Percentiles rank a stretch among this genome's conserved stretches.
These are phyloP conservation scores for Lactarius sp. DNA, from an alignment of 768 basidiomycete species.

Conservation along the genomic window DNA sequence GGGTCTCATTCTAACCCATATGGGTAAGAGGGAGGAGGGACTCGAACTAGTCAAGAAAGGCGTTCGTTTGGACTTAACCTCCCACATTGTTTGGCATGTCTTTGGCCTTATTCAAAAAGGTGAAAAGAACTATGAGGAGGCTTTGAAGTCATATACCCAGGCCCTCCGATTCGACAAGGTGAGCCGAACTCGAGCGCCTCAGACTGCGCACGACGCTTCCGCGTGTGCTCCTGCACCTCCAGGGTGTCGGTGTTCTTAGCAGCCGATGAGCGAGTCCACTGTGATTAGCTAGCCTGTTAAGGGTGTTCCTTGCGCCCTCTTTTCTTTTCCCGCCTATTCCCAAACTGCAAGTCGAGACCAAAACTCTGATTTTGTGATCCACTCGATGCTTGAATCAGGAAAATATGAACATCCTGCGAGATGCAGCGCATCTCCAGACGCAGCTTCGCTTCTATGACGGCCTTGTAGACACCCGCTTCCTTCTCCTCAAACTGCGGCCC, in stretches of 20 bases:
- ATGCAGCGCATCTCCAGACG: conserved; percentile 83
- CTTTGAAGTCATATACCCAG: conserved; percentile 86
- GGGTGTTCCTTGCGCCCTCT: background rate
- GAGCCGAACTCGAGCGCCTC: conserved; percentile 27
- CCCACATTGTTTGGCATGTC: conserved; percentile 98
- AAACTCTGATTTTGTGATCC: conserved; percentile 6
- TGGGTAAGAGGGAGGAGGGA: conserved; percentile 77
- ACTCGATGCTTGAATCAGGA: conserved; percentile 48
- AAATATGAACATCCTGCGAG: conserved; percentile 89
- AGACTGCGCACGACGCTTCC: background rate
- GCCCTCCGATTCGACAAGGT: conserved; percentile 89
- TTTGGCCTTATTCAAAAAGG: conserved; percentile 92
- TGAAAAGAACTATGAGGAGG: conserved; percentile 92
- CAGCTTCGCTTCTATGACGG: conserved; percentile 78
- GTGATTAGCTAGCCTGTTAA: background rate
- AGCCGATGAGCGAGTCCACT: background rate
- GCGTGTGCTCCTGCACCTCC: conserved; percentile 7
- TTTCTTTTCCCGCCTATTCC: background rate
- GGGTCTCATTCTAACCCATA: conserved; percentile 78
- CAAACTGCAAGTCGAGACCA: background rate
- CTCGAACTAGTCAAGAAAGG: conserved; percentile 82
- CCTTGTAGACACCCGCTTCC: conserved; percentile 77
- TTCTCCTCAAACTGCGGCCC: conserved; percentile 75
- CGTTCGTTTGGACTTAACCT: conserved; percentile 71
- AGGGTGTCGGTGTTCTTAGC: background rate